Evolutionary conservation across 108 stramenopile species (phyloP).

Genomic region (Nitzschia palea): DNA sequence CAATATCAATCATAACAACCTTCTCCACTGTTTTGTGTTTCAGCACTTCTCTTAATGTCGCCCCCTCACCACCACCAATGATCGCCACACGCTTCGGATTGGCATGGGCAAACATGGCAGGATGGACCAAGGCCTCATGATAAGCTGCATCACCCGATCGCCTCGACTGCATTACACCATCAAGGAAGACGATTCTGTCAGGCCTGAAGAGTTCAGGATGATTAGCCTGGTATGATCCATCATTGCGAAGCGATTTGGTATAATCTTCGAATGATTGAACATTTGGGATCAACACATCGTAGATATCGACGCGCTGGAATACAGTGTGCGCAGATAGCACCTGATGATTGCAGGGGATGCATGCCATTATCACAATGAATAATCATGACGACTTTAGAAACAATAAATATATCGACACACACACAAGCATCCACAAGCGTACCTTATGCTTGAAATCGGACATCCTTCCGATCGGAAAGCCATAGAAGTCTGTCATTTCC

Average conservation of each 20-base stretch:
- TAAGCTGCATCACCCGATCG: slow-evolving; percentile 71
- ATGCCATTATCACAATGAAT: too few species aligned
- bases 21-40: slow-evolving; percentile 76
- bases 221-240: slow-evolving; percentile 52
- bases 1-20: slow-evolving; percentile 78
- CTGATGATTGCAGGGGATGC: slow-evolving; percentile 35
- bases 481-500: slow-evolving; percentile 7
- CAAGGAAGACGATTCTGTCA: slow-evolving; percentile 57
- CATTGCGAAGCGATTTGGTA: slow-evolving; percentile 28
- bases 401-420: too few species aligned
- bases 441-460: slow-evolving; percentile 50
- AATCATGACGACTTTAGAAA: too few species aligned
- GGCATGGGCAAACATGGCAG: slow-evolving; percentile 84
- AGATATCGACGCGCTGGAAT: slow-evolving; percentile 64
- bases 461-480: slow-evolving; percentile 30
- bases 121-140: slow-evolving; percentile 94
- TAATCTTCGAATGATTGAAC: slow-evolving; percentile 35
- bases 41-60: slow-evolving; percentile 88
- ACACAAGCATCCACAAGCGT: slow-evolving; percentile 32
- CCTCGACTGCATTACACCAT: slow-evolving; percentile 65
- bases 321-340: slow-evolving; percentile 33
- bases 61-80: slow-evolving; percentile 92
- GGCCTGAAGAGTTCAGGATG: slow-evolving; percentile 57
- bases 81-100: slow-evolving; percentile 89
- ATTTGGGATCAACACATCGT: slow-evolving; percentile 50